phyloP scores from a whole-genome alignment of 2,329 filamentous ascomycete species.

The Rasamsonia emersonii region DNA sequence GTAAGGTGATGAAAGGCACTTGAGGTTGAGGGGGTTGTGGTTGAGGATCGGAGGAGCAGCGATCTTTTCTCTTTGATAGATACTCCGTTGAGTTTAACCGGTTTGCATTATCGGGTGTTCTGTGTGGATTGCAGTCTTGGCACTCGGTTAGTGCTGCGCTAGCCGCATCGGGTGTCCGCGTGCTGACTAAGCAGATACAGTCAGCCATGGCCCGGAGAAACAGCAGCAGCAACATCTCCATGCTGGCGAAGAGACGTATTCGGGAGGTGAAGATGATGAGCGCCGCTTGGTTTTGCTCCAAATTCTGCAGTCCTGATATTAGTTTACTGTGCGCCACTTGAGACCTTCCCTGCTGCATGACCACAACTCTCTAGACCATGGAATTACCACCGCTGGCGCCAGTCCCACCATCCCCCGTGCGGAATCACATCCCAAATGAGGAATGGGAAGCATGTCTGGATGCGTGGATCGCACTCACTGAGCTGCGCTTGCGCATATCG shows the following conservation, averaged over 20 bases:
- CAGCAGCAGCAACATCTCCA: too few species aligned
- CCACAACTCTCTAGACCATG: conserved; percentile 24
- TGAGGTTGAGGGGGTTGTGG: conserved; percentile 13
- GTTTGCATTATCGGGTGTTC: conserved; percentile 2
- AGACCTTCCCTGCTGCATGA: conserved; percentile 25
- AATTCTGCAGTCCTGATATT: too few species aligned
- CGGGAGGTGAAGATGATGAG: too few species aligned
- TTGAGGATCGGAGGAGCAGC: not conserved
- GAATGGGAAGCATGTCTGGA: conserved; percentile 74
- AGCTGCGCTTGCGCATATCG: conserved; percentile 54
- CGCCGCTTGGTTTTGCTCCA: conserved; percentile 7
- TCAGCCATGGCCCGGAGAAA: too few species aligned
- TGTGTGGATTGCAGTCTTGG: conserved; percentile 14
- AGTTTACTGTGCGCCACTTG: not conserved
- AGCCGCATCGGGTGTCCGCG: conserved; percentile 11
- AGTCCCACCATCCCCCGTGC: conserved; percentile 63
- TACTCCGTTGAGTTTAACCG: conserved; percentile 1
- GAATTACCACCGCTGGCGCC: conserved; percentile 64
- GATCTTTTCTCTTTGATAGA: not conserved
- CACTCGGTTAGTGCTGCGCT: conserved; percentile 21
- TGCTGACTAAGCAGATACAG: conserved; percentile 8
- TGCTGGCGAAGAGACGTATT: too few species aligned
- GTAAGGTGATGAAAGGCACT: conserved; percentile 68
- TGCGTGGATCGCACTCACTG: conserved; percentile 63
- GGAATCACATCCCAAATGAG: conserved; percentile 53